Conservation (phyloP, 441 rosid genomes). For the Pelargonium fulgidum region DNA sequence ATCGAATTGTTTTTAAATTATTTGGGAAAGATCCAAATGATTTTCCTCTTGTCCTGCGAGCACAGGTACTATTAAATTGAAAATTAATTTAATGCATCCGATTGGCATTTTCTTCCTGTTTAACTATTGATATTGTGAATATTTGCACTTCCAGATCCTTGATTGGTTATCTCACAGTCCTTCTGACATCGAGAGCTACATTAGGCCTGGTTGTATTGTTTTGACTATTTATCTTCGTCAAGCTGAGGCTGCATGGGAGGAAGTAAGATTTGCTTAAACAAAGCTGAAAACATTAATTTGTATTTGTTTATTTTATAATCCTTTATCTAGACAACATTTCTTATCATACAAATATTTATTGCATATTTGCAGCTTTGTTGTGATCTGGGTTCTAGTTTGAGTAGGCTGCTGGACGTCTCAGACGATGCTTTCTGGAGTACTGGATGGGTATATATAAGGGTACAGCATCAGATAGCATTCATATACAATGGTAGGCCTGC, state of each 20-base stretch:
- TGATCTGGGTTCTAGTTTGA: slow-evolving; percentile 65
- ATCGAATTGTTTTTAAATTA: slow-evolving; percentile 75
- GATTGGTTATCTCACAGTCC: slow-evolving; percentile 92
- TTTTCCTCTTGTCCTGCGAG: slow-evolving; percentile 70
- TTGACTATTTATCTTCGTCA: slow-evolving; percentile 83
- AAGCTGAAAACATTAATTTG: slow-evolving; percentile 10
- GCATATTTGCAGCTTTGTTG: slow-evolving; percentile 49
- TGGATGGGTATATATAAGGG: slow-evolving; percentile 76
- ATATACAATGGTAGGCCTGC: slow-evolving; percentile 54
- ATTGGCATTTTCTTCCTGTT: slow-evolving; percentile 18
- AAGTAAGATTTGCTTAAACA: slow-evolving; percentile 41
- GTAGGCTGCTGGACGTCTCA: slow-evolving; percentile 67
- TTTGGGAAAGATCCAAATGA: slow-evolving; percentile 93
- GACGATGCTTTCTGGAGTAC: slow-evolving; percentile 70
- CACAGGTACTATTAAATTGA: slow-evolving; percentile 49
- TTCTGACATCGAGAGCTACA: slow-evolving; percentile 94
- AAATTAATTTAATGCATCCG: slow-evolving; percentile 8
- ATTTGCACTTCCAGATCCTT: slow-evolving; percentile 55
- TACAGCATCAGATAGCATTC: slow-evolving; percentile 77
- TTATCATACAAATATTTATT: slow-evolving; percentile 23
- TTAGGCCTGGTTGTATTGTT: slow-evolving; percentile 88
- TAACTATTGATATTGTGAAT: slow-evolving; percentile 17
- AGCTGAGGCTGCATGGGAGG: slow-evolving; percentile 79
- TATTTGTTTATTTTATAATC: slow-evolving; percentile 7
- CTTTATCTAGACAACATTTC: slow-evolving; percentile 6